Evolutionary conservation across 495 filamentous ascomycete genomes (phyloP).

Genomic region (Aspergillus ellipticus): DNA sequence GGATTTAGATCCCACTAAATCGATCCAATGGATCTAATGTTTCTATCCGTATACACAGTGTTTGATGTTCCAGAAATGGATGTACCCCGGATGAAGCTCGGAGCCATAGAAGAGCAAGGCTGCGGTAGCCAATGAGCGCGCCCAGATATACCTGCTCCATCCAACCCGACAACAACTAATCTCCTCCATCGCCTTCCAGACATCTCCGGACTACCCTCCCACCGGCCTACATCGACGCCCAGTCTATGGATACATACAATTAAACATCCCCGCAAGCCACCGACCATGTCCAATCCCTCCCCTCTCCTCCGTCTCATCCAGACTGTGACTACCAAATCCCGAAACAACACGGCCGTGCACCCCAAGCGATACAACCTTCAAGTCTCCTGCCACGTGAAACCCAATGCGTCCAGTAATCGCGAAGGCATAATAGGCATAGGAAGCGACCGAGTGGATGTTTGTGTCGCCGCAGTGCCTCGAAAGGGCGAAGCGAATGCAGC

Average conservation of each 20-base stretch:
- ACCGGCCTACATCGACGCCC: neutral
- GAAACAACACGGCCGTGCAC: slow-evolving; percentile 6
- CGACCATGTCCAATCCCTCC: slow-evolving; percentile 12
- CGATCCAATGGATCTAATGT: no score
- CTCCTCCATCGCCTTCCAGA: neutral
- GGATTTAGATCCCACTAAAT: no score
- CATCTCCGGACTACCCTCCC: neutral
- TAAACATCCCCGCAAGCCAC: no score
- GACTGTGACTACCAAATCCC: slow-evolving; percentile 4
- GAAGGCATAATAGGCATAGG: slow-evolving; percentile 55
- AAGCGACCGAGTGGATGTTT: slow-evolving; percentile 54
- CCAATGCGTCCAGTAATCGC: slow-evolving; percentile 56
- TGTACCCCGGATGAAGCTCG: no score
- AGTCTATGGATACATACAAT: no score
- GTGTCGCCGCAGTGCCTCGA: slow-evolving; percentile 57
- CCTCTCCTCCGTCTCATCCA: slow-evolving; percentile 27
- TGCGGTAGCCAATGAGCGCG: neutral
- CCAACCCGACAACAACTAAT: neutral
- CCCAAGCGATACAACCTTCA: slow-evolving; percentile 29
- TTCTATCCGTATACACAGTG: no score
- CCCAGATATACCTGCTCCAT: neutral
- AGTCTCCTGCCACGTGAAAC: slow-evolving; percentile 60
- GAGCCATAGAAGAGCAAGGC: no score
- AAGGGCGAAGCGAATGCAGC: slow-evolving; percentile 67
- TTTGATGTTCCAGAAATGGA: no score